Percentiles rank a stretch among this genome's conserved stretches.
Evolutionary conservation across 2,329 filamentous ascomycete genomes (phyloP).

Genomic region (Fusarium pseudonygamai): DNA sequence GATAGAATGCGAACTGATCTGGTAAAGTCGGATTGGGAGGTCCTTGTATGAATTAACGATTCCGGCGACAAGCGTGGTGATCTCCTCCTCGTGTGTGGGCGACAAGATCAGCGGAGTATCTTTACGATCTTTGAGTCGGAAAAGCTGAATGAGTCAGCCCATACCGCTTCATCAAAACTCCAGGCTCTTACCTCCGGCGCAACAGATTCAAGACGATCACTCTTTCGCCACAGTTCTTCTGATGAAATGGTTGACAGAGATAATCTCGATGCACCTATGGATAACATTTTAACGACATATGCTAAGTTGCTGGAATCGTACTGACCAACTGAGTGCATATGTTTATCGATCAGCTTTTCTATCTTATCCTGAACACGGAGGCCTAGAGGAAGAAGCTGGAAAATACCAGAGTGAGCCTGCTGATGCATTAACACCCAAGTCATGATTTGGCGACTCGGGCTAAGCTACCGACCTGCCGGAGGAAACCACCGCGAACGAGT

Average conservation of each 20-base stretch:
- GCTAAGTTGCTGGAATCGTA: not conserved
- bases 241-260: conserved; percentile 87
- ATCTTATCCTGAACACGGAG: conserved; percentile 89
- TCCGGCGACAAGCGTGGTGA: conserved; percentile 80
- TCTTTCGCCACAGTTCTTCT: conserved; percentile 83
- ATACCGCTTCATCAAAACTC: not conserved
- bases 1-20: conserved; percentile 69
- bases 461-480: conserved; percentile 75
- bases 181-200: conserved; percentile 71
- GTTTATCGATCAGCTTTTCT: conserved; percentile 83
- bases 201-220: conserved; percentile 79
- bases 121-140: conserved; percentile 82
- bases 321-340: conserved; percentile 81
- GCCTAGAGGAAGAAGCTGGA: conserved; percentile 90
- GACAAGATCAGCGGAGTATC: conserved; percentile 78
- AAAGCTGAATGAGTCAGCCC: conserved; percentile 66
- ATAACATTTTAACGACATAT: conserved; percentile 16
- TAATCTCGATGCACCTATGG: conserved; percentile 77
- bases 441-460: not conserved
- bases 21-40: conserved; percentile 87
- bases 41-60: conserved; percentile 85
- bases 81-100: conserved; percentile 97
- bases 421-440: not conserved
- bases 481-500: conserved; percentile 75
- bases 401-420: conserved; percentile 86